Conservation (phyloP, 768 basidiomycete species). For the Clathrus columnatus region DNA sequence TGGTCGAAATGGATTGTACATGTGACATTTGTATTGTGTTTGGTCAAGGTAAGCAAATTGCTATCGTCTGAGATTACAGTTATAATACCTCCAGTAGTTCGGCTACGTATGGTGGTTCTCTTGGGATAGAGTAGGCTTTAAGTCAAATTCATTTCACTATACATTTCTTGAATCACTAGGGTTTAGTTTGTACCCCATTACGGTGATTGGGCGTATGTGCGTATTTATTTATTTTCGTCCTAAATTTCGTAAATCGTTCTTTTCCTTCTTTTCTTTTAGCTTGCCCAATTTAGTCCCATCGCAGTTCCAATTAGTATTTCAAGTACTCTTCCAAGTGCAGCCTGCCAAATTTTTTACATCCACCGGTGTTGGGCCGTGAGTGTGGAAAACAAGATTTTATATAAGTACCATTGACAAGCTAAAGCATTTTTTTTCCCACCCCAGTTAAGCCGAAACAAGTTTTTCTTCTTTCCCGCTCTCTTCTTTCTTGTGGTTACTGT, state of each 20-base stretch:
- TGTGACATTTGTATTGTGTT: neutral
- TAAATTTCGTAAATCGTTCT: neutral
- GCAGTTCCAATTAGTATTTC: neutral
- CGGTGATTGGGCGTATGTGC: constrained; percentile 5
- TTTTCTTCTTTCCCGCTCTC: neutral
- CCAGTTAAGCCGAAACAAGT: neutral
- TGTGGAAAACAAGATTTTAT: neutral
- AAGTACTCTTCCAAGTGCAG: neutral
- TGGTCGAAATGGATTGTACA: constrained; percentile 5
- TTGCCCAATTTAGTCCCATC: neutral
- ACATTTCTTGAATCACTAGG: neutral
- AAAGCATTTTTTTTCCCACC: neutral
- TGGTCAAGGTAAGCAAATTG: neutral
- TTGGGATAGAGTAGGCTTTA: constrained; percentile 3
- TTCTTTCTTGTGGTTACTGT: neutral
- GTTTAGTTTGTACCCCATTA: neutral
- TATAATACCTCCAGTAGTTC: neutral
- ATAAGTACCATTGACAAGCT: neutral
- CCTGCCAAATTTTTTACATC: constrained; percentile 4
- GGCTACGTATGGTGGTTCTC: neutral
- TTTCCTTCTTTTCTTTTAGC: too few relatives aligned
- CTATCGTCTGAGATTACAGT: neutral
- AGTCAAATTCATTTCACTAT: neutral
- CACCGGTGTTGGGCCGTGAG: neutral
- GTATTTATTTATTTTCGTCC: neutral